A percentile compares a stretch with the other conserved stretches of the same genome.
phyloP scores from a whole-genome alignment of 225 moss, liverwort and hornwort species.

The Sphagnum tenellum region DNA sequence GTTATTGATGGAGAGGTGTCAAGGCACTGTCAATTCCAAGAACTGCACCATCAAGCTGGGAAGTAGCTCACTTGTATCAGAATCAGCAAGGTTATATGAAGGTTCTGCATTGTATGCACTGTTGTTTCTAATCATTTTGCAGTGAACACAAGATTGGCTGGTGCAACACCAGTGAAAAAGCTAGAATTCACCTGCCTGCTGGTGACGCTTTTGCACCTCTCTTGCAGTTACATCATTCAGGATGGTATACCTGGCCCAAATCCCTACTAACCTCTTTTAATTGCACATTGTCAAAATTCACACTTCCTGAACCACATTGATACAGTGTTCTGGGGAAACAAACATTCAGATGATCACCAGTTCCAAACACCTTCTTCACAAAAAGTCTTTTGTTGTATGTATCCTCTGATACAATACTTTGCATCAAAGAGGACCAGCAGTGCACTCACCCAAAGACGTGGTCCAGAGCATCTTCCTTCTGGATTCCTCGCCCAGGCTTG shows the following conservation, averaged over 20 bases:
- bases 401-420: not conserved
- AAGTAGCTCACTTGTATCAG: too few relatives aligned
- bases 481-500: constrained; percentile 61
- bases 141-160: too few relatives aligned
- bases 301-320: too few relatives aligned
- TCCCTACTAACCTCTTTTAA: not conserved
- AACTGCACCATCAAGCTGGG: too few relatives aligned
- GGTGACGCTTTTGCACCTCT: constrained; percentile 85
- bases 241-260: constrained; percentile 62
- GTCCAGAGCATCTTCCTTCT: constrained; percentile 55
- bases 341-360: too few relatives aligned
- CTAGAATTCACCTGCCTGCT: constrained; percentile 51
- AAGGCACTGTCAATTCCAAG: too few relatives aligned
- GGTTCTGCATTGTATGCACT: too few relatives aligned
- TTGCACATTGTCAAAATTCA: too few relatives aligned
- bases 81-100: too few relatives aligned
- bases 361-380: not conserved
- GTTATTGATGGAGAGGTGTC: too few relatives aligned
- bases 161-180: not conserved
- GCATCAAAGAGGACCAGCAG: not conserved
- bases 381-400: not conserved
- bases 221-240: constrained; percentile 87
- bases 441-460: constrained; percentile 67
- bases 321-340: too few relatives aligned
- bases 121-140: too few relatives aligned